Percentiles rank a stretch among this genome's conserved stretches.
These are phyloP conservation scores for Candida manassasensis DNA, from an alignment of 805 yeast genomes.

Conservation along the genomic window DNA sequence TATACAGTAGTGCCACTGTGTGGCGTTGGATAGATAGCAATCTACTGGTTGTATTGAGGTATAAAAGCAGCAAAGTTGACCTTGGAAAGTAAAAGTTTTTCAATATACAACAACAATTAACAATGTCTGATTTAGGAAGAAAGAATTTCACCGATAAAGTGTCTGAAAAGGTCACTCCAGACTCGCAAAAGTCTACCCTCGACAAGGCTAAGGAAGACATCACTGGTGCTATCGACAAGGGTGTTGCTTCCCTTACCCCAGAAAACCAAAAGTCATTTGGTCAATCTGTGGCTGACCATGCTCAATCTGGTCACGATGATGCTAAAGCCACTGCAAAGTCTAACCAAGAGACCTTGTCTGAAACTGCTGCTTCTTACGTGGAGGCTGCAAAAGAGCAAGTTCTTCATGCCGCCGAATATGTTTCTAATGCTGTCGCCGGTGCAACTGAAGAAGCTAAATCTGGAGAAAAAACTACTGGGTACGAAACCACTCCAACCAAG, in stretches of 20 bases:
- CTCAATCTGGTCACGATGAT: constrained; percentile 51
- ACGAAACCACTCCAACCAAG: background rate
- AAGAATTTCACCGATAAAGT: constrained; percentile 68
- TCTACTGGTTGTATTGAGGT: too few species aligned
- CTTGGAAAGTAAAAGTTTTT: too few species aligned
- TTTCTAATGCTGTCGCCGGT: constrained; percentile 50
- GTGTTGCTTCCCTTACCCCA: constrained; percentile 57
- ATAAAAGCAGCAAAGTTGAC: too few species aligned
- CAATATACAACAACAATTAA: constrained; percentile 1
- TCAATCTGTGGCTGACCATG: constrained; percentile 65
- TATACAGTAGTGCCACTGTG: too few species aligned
- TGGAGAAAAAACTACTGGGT: constrained; percentile 17
- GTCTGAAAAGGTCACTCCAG: constrained; percentile 65
- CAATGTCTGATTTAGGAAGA: constrained; percentile 57
- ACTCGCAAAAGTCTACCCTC: constrained; percentile 56
- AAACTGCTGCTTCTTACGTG: constrained; percentile 43
- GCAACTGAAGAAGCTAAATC: constrained; percentile 50
- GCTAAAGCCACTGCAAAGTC: constrained; percentile 31
- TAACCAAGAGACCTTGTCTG: constrained; percentile 27
- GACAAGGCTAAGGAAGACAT: constrained; percentile 69
- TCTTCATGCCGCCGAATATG: constrained; percentile 53
- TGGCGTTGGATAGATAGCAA: too few species aligned
- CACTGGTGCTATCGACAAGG: constrained; percentile 63
- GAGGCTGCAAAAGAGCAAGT: constrained; percentile 54
- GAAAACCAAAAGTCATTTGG: constrained; percentile 61